Conservation (phyloP, 495 filamentous ascomycete species). For the Terfezia claveryi region DNA sequence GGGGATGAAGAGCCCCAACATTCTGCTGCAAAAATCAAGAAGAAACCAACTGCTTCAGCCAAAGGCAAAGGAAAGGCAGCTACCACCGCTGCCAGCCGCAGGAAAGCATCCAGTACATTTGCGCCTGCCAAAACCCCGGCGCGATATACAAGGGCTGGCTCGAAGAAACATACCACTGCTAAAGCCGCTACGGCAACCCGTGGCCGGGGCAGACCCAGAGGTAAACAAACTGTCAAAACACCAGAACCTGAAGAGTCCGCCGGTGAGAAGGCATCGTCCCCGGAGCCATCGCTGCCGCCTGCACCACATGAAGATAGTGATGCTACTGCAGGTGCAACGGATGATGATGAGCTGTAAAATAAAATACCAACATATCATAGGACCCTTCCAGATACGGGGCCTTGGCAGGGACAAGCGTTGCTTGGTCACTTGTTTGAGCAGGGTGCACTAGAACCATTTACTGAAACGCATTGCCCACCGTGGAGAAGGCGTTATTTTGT, state of each 20-base stretch:
- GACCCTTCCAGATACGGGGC: no score
- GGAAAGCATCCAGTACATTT: neutral
- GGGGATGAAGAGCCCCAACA: neutral
- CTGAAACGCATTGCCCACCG: no score
- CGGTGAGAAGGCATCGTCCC: no score
- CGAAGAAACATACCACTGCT: neutral
- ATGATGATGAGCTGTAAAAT: neutral
- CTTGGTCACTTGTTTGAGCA: no score
- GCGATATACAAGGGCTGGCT: no score
- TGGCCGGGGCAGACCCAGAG: neutral
- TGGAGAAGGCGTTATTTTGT: no score
- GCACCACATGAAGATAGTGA: neutral
- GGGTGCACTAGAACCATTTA: no score
- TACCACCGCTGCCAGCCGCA: neutral
- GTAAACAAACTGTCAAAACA: neutral
- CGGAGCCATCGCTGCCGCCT: no score
- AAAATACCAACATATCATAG: neutral
- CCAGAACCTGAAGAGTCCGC: neutral
- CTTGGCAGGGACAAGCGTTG: no score
- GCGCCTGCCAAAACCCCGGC: neutral
- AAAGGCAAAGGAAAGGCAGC: neutral
- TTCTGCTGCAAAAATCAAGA: neutral
- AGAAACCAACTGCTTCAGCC: neutral
- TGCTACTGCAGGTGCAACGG: neutral
- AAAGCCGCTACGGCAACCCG: neutral